These are phyloP conservation scores for Brettanomyces sp. DNA, from an alignment of 805 yeast species.

Conservation along the genomic window DNA sequence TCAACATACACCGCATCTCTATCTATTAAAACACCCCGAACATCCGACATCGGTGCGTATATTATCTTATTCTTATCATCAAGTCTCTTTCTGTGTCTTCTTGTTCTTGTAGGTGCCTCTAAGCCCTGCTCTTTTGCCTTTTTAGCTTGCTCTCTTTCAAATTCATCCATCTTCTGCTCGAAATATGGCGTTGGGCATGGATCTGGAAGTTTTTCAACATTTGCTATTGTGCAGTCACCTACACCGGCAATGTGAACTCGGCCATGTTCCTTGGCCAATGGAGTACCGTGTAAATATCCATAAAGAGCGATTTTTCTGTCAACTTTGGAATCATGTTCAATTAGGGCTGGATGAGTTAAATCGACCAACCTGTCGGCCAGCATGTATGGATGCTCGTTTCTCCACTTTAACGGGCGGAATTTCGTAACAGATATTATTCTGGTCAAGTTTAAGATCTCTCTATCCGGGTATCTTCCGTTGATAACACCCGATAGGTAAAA, in stretches of 20 bases:
- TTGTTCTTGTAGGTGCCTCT: constrained; percentile 33
- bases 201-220: constrained; percentile 86
- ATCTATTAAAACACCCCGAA: constrained; percentile 96
- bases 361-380: constrained; percentile 86
- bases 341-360: constrained; percentile 80
- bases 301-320: constrained; percentile 88
- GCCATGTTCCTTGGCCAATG: constrained; percentile 58
- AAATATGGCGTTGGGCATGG: constrained; percentile 97
- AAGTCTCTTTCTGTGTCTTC: constrained; percentile 70
- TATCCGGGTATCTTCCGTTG: constrained; percentile 95
- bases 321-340: constrained; percentile 70
- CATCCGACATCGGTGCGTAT: constrained; percentile 99
- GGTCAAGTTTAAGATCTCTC: constrained; percentile 85
- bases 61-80: constrained; percentile 91
- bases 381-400: constrained; percentile 95
- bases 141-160: constrained; percentile 65
- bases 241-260: constrained; percentile 91
- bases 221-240: constrained; percentile 73
- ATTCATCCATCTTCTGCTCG: constrained; percentile 76
- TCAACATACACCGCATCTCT: constrained; percentile 96
- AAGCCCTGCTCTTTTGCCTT: constrained; percentile 56
- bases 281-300: constrained; percentile 93
- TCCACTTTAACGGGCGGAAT: constrained; percentile 98
- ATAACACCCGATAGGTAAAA: constrained; percentile 92
- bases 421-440: constrained; percentile 95